These are phyloP conservation scores for Metschnikowia continentalis DNA, from an alignment of 805 yeast species.

Conservation along the genomic window DNA sequence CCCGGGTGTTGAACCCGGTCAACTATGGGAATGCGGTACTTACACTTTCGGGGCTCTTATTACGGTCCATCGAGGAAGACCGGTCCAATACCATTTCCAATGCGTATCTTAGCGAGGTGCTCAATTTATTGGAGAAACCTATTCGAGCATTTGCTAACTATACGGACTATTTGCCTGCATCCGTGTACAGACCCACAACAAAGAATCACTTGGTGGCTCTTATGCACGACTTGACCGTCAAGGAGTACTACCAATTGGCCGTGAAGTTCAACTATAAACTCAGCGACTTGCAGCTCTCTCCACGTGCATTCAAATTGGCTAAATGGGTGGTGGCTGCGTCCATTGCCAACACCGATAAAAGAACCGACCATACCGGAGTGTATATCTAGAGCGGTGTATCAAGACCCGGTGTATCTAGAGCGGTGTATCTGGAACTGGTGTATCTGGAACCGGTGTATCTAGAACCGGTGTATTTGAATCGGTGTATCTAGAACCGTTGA, in stretches of 20 bases:
- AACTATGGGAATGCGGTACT: conserved; percentile 61
- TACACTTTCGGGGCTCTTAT: conserved; percentile 52
- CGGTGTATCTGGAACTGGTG: too few relatives aligned
- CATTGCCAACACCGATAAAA: conserved; percentile 27
- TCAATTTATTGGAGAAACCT: conserved; percentile 57
- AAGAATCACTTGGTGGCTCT: conserved; percentile 44
- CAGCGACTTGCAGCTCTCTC: conserved; percentile 59
- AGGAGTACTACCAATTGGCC: conserved; percentile 61
- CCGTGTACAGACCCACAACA: conserved; percentile 33
- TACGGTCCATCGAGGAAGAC: conserved; percentile 63
- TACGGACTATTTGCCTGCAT: conserved; percentile 39
- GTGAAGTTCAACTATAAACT: conserved; percentile 58
- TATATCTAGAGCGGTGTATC: neutral
- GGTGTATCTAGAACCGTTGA: too few relatives aligned
- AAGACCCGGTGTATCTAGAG: too few relatives aligned
- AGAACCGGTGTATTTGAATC: too few relatives aligned
- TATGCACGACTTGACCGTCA: conserved; percentile 61
- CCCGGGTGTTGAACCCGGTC: conserved; percentile 55
- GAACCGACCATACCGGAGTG: neutral
- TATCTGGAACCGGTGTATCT: too few relatives aligned
- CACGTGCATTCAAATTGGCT: conserved; percentile 63
- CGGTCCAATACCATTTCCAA: conserved; percentile 50
- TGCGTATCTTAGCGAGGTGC: conserved; percentile 51
- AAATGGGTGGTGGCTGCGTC: conserved; percentile 70
- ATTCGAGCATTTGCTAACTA: conserved; percentile 41